These are phyloP conservation scores for Platanthera guangdongensis DNA, from an alignment of 106 monocot genomes.

Conservation along the genomic window DNA sequence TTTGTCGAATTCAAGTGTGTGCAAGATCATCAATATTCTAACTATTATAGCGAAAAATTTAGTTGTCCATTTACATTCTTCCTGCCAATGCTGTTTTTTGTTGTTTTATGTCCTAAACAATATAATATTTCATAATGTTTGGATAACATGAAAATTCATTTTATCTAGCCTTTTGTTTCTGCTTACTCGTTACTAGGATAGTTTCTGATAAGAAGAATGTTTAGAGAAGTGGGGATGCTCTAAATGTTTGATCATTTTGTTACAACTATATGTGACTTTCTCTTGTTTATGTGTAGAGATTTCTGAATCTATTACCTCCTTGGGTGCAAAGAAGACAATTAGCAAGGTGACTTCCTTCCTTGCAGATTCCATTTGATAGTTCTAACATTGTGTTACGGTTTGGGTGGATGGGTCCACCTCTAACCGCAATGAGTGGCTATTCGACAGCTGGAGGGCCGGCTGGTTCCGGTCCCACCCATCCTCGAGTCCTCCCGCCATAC, in stretches of 20 bases:
- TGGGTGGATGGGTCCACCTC: no score
- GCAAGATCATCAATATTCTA: no score
- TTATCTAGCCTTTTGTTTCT: not conserved
- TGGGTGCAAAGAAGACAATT: constrained; percentile 3
- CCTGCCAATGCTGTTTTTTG: not conserved
- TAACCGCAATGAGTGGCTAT: no score
- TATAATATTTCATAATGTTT: not conserved
- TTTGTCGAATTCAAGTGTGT: no score
- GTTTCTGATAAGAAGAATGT: not conserved
- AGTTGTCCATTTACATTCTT: not conserved
- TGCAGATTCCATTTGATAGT: not conserved
- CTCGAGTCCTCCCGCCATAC: no score
- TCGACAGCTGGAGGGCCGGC: no score
- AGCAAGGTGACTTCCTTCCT: constrained; percentile 2
- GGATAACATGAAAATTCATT: not conserved
- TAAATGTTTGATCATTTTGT: not conserved
- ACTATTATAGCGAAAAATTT: no score
- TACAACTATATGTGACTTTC: not conserved
- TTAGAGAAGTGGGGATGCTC: not conserved
- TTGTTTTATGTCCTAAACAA: not conserved
- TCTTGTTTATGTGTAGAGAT: constrained; percentile 6
- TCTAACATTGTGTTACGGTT: not conserved
- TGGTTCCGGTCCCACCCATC: no score
- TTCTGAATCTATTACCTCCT: not conserved
- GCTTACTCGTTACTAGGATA: not conserved